Percentiles rank a stretch among this genome's conserved stretches.
These are phyloP conservation scores for Paramecium caudatum DNA, from an alignment of 73 alveolate species.

Conservation along the genomic window DNA sequence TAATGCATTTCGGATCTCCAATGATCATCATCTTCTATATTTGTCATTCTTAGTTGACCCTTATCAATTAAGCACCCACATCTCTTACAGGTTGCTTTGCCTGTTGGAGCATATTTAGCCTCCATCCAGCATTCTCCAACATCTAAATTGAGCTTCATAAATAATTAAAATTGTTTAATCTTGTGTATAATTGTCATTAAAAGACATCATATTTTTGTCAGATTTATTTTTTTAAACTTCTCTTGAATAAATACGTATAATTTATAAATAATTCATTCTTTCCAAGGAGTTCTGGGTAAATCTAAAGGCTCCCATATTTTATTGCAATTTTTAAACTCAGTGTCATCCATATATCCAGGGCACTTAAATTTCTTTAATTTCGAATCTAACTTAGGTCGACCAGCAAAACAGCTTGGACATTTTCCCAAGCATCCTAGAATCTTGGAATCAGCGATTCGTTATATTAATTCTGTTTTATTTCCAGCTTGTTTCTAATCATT, in stretches of 20 bases:
- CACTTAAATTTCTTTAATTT: constrained; percentile 63
- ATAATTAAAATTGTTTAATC: too few relatives aligned
- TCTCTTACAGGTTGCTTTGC: constrained; percentile 35
- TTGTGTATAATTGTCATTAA: too few relatives aligned
- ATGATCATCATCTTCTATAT: constrained; percentile 25
- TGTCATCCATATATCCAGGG: constrained; percentile 82
- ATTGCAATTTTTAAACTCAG: constrained; percentile 75
- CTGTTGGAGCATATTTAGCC: constrained; percentile 41
- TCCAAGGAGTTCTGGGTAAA: too few relatives aligned
- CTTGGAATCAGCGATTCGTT: constrained; percentile 77
- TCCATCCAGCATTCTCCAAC: background rate
- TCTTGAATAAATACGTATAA: too few relatives aligned
- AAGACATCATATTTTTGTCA: too few relatives aligned
- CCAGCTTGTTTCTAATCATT: constrained; percentile 79
- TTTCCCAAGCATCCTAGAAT: constrained; percentile 78
- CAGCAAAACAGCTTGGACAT: constrained; percentile 79
- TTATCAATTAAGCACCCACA: background rate
- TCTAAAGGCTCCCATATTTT: background rate
- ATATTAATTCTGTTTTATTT: constrained; percentile 74
- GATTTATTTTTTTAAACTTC: too few relatives aligned
- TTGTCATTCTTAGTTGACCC: background rate
- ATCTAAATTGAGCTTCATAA: background rate
- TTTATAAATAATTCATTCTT: too few relatives aligned
- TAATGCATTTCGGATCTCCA: background rate
- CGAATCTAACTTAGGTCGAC: constrained; percentile 74